Evolutionary conservation across 768 basidiomycete genomes (phyloP), one percentile per base, ranked within the genome.

Genomic region (Naematelia aurantialba): DNA sequence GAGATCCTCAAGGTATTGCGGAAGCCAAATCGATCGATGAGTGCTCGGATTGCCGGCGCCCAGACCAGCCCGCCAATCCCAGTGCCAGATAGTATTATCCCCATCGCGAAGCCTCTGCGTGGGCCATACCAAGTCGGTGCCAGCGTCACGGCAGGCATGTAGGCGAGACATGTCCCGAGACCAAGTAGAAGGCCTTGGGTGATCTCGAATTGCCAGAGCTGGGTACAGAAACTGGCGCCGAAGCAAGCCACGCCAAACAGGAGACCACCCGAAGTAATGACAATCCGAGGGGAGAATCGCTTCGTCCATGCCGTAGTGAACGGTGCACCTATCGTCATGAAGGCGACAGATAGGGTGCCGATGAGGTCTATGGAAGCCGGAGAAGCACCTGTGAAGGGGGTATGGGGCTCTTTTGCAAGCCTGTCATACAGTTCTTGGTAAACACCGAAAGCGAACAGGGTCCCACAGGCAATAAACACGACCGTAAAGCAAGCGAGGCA

Each of bases 31-130:
- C 30, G 5, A 2, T 25, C 26, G 30, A 49, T 62, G 53, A 65
- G 27, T 5, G 64, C 45, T 5, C 39, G 48, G 11, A 61, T 59
- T 5, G 51, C 60, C 5, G 66, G 66, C 25, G 60, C 56, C 66
- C 66, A 67, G 10, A 65, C 64, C 21, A 70, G 52, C 3, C 70
- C 70, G 2, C 67, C 70, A 1, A 72, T 52, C 3, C 70, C 70
- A 1, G 66, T 66, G 2, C 70, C 70, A 30, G 66, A 63, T 8
- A 69, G 58, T 24, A 72, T 69, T 57, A 72, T 67, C n/a, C 70
- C 70, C 52, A 69, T 67, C 10, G 70, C 70, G 0, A 67, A 56
- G 1, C 65, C 53, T 12, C 70, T 55, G 13, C 66, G 59, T 3
- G 53, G 50, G 30, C 46, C 45, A 47, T 63, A 70, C 70, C 70